Conservation (phyloP, 257 asterid genomes). For the Plantago elongata region DNA sequence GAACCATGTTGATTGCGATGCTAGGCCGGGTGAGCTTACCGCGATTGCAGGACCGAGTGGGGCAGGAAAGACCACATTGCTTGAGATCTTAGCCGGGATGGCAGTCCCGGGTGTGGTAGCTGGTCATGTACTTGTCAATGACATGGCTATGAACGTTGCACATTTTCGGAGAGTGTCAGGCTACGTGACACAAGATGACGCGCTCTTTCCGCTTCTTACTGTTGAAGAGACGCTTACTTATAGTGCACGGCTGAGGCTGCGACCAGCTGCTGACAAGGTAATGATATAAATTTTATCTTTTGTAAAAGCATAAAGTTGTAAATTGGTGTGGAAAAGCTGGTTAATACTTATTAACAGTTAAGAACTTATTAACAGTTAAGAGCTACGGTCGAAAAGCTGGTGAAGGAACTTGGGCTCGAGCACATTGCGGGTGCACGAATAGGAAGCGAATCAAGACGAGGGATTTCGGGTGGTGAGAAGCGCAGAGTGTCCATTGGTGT, state of each 20-base stretch:
- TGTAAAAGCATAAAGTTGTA: too few relatives aligned
- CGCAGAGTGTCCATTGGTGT: conserved; percentile 72
- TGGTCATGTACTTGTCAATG: conserved; percentile 52
- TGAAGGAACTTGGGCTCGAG: conserved; percentile 59
- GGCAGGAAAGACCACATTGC: conserved; percentile 76
- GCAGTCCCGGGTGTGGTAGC: conserved; percentile 26
- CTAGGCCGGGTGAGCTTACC: conserved; percentile 59
- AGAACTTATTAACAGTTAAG: background rate
- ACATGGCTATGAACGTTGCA: conserved; percentile 32
- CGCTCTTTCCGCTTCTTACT: conserved; percentile 68
- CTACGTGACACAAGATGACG: conserved; percentile 69
- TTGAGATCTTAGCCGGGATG: conserved; percentile 56
- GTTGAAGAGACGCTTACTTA: conserved; percentile 63
- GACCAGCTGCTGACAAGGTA: conserved; percentile 19
- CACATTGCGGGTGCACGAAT: conserved; percentile 40
- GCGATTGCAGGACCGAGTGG: conserved; percentile 86
- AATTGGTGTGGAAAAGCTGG: too few relatives aligned
- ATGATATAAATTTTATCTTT: too few relatives aligned
- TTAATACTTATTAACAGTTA: too few relatives aligned
- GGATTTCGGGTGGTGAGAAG: conserved; percentile 81
- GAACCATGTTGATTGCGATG: conserved; percentile 51
- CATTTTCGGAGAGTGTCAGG: conserved; percentile 55
- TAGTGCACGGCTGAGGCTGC: conserved; percentile 62
- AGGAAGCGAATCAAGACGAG: conserved; percentile 47
- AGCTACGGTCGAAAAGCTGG: conserved; percentile 31